These are phyloP conservation scores for Chaetomidium leptoderma DNA, from an alignment of 495 filamentous ascomycete genomes.

Conservation along the genomic window DNA sequence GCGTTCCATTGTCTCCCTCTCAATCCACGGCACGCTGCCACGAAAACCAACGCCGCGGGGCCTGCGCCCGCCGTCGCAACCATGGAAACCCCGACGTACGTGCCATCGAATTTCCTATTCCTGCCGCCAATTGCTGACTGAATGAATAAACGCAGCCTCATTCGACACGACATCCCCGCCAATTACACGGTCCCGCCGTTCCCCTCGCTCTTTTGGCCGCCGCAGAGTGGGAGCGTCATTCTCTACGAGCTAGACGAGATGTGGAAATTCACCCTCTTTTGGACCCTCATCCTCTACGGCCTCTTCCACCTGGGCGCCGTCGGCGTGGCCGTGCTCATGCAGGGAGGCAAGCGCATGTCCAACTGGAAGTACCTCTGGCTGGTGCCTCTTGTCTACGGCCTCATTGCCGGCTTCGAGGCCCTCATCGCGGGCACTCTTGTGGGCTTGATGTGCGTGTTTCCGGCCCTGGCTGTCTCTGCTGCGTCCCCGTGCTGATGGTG, in stretches of 20 bases:
- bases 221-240: conserved; percentile 50
- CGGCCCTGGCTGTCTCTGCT: neutral
- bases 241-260: conserved; percentile 78
- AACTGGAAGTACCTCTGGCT: conserved; percentile 74
- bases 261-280: conserved; percentile 87
- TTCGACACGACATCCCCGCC: conserved; percentile 47
- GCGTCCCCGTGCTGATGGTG: conserved; percentile 21
- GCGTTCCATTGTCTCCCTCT: too few relatives aligned
- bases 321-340: conserved; percentile 68
- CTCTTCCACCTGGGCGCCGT: conserved; percentile 66
- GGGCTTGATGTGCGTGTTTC: conserved; percentile 70
- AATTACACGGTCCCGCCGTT: conserved; percentile 72
- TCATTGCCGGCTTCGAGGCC: conserved; percentile 76
- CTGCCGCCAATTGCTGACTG: neutral
- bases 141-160: conserved; percentile 6
- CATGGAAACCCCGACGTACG: conserved; percentile 25
- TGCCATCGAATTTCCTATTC: neutral
- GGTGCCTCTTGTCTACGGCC: conserved; percentile 67
- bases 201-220: conserved; percentile 82
- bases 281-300: conserved; percentile 73
- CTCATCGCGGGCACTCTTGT: conserved; percentile 83
- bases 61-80: neutral
- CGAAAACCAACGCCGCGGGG: neutral
- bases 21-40: too few relatives aligned
- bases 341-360: conserved; percentile 49